These are phyloP conservation scores for Camellia oleifera DNA, from an alignment of 179 eudicot species.

Conservation along the genomic window DNA sequence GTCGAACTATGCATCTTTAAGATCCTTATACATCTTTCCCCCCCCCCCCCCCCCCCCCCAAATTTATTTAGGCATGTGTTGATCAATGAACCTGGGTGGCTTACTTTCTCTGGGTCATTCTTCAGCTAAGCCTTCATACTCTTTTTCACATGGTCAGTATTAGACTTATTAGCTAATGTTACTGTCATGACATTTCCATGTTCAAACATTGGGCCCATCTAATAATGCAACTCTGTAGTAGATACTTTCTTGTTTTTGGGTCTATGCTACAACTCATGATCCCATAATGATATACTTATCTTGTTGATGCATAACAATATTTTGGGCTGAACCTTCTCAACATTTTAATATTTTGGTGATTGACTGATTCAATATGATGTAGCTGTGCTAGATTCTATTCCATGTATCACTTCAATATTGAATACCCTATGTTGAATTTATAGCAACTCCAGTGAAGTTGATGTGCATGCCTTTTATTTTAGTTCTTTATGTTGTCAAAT, in stretches of 20 bases:
- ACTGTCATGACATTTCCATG: not conserved
- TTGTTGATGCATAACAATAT: slow-evolving; percentile 4
- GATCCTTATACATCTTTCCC: not conserved
- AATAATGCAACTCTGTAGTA: not conserved
- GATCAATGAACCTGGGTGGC: not conserved
- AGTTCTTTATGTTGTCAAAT: not conserved
- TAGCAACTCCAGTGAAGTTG: not conserved
- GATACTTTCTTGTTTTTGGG: not conserved
- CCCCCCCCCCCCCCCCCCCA: too few species aligned
- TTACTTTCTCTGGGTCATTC: not conserved
- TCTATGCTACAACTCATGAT: not conserved
- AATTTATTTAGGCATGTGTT: not conserved
- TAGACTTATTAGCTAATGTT: not conserved
- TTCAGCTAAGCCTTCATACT: not conserved
- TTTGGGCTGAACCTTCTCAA: not conserved
- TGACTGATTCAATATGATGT: not conserved
- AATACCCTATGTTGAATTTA: not conserved
- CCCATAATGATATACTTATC: not conserved
- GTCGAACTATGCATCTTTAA: not conserved
- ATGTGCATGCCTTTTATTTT: not conserved
- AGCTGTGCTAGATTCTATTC: not conserved
- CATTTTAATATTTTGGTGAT: not conserved
- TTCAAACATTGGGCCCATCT: not conserved
- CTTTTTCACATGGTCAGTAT: not conserved
- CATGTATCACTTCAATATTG: not conserved